Conservation (phyloP, 805 yeast genomes). For the Wickerhamomyces ciferrii region DNA sequence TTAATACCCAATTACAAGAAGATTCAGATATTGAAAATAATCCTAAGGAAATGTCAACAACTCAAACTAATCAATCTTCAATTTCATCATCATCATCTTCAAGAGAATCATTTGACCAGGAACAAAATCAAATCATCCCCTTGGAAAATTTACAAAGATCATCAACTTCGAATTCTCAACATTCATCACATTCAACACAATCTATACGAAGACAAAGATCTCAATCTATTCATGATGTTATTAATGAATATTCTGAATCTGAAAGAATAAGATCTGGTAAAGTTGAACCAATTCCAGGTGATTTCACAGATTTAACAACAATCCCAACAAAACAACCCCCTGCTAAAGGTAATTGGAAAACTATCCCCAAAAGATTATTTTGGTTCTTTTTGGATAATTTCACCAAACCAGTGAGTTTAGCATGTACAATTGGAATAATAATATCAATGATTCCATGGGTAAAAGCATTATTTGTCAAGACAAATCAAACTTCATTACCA, state of each 20-base stretch:
- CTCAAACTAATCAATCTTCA: conserved; percentile 8
- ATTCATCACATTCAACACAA: neutral
- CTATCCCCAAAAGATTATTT: conserved; percentile 4
- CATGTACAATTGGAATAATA: conserved; percentile 59
- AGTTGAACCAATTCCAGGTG: neutral
- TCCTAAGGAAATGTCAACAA: conserved; percentile 9
- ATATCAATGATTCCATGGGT: conserved; percentile 88
- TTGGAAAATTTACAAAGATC: neutral
- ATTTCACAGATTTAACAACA: neutral
- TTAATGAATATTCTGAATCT: conserved; percentile 29
- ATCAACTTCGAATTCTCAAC: conserved; percentile 1
- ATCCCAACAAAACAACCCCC: neutral
- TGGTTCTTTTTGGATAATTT: conserved; percentile 45
- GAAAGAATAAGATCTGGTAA: neutral
- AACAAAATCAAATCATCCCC: neutral
- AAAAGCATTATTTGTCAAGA: conserved; percentile 61
- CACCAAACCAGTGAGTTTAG: conserved; percentile 65
- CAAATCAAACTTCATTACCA: conserved; percentile 39
- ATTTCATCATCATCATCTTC: neutral
- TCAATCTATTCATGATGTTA: conserved; percentile 35
- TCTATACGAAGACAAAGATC: conserved; percentile 29
- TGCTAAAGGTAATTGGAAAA: neutral
- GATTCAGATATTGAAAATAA: conserved; percentile 12
- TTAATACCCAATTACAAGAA: conserved; percentile 27
- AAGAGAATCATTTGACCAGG: conserved; percentile 6